These are phyloP conservation scores for Xerocomus amazonicus DNA, from an alignment of 1,284 basidiomycete species.

Conservation along the genomic window DNA sequence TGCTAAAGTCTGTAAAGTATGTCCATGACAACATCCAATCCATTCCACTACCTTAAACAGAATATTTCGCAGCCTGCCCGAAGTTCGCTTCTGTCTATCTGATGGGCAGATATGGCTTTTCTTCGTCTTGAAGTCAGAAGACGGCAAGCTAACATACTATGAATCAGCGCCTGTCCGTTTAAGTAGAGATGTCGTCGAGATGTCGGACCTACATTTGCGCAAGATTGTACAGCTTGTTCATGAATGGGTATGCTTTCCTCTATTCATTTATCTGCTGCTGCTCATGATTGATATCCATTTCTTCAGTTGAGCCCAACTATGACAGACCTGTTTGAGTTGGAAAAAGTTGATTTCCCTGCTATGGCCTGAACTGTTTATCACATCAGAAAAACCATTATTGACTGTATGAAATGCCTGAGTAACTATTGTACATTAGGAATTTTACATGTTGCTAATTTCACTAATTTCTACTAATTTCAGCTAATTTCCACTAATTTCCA, in stretches of 20 bases:
- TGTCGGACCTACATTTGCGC: not conserved
- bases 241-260: conserved; percentile 1
- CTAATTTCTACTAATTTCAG: too few species aligned
- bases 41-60: too few species aligned
- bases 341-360: too few species aligned
- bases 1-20: not conserved
- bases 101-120: not conserved
- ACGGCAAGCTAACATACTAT: not conserved
- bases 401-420: too few species aligned
- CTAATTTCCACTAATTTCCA: too few species aligned
- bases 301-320: not conserved
- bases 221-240: not conserved
- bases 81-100: not conserved
- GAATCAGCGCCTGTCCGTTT: not conserved
- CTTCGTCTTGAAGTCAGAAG: not conserved
- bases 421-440: too few species aligned
- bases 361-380: too few species aligned
- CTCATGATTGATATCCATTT: not conserved
- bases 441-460: too few species aligned
- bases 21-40: too few species aligned
- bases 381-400: too few species aligned
- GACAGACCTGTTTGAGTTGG: not conserved
- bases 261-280: not conserved
- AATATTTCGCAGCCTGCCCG: not conserved
- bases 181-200: not conserved